Percentiles rank a stretch among this genome's conserved stretches.
These are phyloP conservation scores for Cyclostephanos tholiformis DNA, from an alignment of 108 stramenopile species.

Conservation along the genomic window DNA sequence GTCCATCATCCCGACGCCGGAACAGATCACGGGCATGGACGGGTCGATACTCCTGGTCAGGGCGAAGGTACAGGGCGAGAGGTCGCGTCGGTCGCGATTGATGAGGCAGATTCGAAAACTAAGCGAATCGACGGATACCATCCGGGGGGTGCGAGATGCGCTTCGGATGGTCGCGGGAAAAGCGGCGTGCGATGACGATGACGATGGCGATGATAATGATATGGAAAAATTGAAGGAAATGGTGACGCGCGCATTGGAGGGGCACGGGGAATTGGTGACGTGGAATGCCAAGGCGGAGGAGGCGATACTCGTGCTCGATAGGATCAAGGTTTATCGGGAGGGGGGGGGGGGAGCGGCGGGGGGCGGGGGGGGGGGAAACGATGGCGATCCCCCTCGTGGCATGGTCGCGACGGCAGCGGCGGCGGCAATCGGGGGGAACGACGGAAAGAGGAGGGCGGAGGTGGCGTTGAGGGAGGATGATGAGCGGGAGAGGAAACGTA, in stretches of 20 bases:
- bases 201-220: too few relatives aligned
- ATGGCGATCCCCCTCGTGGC: neutral
- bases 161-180: slow-evolving; percentile 14
- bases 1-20: slow-evolving; percentile 18
- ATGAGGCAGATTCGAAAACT: slow-evolving; percentile 22
- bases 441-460: slow-evolving; percentile 16
- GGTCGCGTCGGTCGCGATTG: slow-evolving; percentile 31
- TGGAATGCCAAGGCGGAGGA: slow-evolving; percentile 41
- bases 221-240: slow-evolving; percentile 21
- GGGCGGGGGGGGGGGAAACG: neutral
- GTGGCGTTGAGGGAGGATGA: slow-evolving; percentile 19
- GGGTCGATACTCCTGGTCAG: slow-evolving; percentile 28
- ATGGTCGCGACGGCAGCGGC: neutral
- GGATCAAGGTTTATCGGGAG: slow-evolving; percentile 40
- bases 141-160: slow-evolving; percentile 21
- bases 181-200: neutral
- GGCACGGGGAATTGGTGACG: slow-evolving; percentile 34
- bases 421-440: neutral
- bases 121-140: slow-evolving; percentile 4
- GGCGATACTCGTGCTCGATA: slow-evolving; percentile 36
- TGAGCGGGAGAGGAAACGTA: slow-evolving; percentile 25
- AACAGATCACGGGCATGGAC: slow-evolving; percentile 34
- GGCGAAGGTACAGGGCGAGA: slow-evolving; percentile 28
- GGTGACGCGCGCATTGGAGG: slow-evolving; percentile 25
- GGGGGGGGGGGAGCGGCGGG: neutral